Base-by-base conservation (phyloP, 164 flowering plant species). In the Vitis rupestris region DNA sequence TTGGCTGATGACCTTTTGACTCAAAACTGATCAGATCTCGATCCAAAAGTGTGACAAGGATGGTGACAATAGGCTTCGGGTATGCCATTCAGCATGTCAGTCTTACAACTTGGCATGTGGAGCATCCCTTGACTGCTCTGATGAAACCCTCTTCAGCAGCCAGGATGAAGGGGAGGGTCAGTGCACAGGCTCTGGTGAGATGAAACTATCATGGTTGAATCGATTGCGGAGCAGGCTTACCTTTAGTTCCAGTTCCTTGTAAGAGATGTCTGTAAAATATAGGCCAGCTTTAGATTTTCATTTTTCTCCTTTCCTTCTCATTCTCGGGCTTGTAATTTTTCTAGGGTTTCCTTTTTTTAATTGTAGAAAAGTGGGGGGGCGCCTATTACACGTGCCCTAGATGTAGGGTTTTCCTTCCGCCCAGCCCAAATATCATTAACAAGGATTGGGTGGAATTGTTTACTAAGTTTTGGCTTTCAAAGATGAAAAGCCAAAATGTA, bases 41-140 rank as follows among this genome's bases (percentile, higher is more conserved):
- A 96, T 96, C 71, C 99, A 96, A 73, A 93, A 88, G 76, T 96
- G 99, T 56, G 98, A 96, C 76, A 75, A 70, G 60, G 95, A 93
- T 72, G 97, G 97, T 5, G 99, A 96, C 81, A 87, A 96, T 81
- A 79, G 99, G 81, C 90, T 93, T 8, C 80, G 99, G 37, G 99
- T 96, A 10, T 96, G 99, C 80, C 88, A 90, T 74, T 91, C 99
- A 6, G 98, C 98, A 4, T 95, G 99, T 61, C 85, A 82, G 65
- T 85, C 97, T 2, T 95, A 95, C 75, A 95, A 93, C 80, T 73
- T 77, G 68, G 99, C 97, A 0, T 95, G 99, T 64, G 98, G 97
- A 66, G 99, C 98, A 19, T 85, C 90, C 16, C 95, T 95, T 1
- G 99, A 95, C 74, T 95, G 99, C 86, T 90, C 91, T 2, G 99